Base-by-base conservation (phyloP, 371 early-diverging fungal genomes). In the Mortierella sp. region DNA sequence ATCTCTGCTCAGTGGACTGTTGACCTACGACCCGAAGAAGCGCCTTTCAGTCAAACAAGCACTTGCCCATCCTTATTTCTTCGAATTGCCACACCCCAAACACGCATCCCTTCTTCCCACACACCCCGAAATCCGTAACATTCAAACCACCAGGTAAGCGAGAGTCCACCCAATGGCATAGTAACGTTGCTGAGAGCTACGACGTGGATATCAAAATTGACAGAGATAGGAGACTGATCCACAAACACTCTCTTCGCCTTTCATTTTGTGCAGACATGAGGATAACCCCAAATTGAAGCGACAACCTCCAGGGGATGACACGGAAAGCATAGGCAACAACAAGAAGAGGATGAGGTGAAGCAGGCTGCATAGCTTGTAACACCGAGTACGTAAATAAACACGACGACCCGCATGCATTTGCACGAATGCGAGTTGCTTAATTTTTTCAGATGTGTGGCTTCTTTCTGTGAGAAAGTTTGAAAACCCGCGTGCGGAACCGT, bases 21-120 rank as follows among this genome's bases (percentile, higher is more conserved):
- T 99, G 41, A 93, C 94, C 0, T 97, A 96, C 75, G 93, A 96
- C 77, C 99, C 98, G 4, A 85, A 84, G 55, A 90, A 93, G 78
- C 93, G 99, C 56, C 81, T 97, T 14, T 90, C 90, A 6, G 95
- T 93, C 24, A 90, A 91, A 56, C 92, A 93, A 73, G 97, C 98
- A 18, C 84, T 97, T 54, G 82, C 90, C 6, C 97, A 97, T 84
- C 88, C 94, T 48, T 97, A 95, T 77, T 96, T 97, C 83, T 84
- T 87, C 35, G 96, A 96, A 79, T 82, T 91, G 10, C 96, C 96
- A 10, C 83, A 88, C 76, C 91, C 93, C 7, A 90, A 90, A 79
- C 91, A 92, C 80, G 92, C 92, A 29, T 88, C 92, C 1, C 58
- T 93, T 18, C 80, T 95, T 35, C 95, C 95, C 1, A 93, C 92